Evolutionary conservation across 148 eudicot genomes (phyloP).

Genomic region (Amaranthus cruentus): DNA sequence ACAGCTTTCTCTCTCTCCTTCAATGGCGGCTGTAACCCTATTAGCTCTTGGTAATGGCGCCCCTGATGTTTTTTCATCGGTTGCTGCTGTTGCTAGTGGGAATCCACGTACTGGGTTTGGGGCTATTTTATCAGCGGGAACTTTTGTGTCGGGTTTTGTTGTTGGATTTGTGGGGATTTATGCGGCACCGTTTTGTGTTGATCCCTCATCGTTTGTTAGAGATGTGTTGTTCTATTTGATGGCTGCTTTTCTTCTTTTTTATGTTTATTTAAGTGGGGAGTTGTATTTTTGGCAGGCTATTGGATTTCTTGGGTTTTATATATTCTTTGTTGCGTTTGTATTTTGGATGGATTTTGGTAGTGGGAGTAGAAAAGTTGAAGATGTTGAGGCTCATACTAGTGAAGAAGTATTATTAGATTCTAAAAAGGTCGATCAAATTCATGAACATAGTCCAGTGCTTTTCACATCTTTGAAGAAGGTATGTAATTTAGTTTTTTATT

Average conservation of each 20-base stretch:
- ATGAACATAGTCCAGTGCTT: conserved; percentile 25
- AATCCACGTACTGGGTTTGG: conserved; percentile 68
- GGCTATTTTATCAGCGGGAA: conserved; percentile 81
- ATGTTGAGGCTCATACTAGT: conserved; percentile 29
- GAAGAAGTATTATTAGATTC: conserved; percentile 17
- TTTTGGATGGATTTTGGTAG: conserved; percentile 93
- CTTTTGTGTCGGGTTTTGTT: conserved; percentile 76
- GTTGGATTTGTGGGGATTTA: conserved; percentile 83
- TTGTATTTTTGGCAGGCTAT: conserved; percentile 84
- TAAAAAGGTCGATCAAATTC: conserved; percentile 31
- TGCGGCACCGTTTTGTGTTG: conserved; percentile 75
- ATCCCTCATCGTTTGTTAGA: conserved; percentile 65
- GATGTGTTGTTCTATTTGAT: conserved; percentile 80
- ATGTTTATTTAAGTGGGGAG: conserved; percentile 88
- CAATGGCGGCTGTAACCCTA: conserved; percentile 85
- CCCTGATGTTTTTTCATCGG: conserved; percentile 84
- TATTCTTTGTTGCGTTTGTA: conserved; percentile 89
- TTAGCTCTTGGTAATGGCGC: conserved; percentile 91
- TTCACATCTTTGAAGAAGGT: conserved; percentile 43
- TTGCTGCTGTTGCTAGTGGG: conserved; percentile 65
- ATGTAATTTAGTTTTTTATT: conserved; percentile 15
- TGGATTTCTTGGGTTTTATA: conserved; percentile 85
- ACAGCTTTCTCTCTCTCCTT: conserved; percentile 55
- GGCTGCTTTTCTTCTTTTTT: conserved; percentile 67
- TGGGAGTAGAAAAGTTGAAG: conserved; percentile 21